Evolutionary conservation across 2,329 filamentous ascomycete species (phyloP).

Genomic region (Nothophoma quercina): DNA sequence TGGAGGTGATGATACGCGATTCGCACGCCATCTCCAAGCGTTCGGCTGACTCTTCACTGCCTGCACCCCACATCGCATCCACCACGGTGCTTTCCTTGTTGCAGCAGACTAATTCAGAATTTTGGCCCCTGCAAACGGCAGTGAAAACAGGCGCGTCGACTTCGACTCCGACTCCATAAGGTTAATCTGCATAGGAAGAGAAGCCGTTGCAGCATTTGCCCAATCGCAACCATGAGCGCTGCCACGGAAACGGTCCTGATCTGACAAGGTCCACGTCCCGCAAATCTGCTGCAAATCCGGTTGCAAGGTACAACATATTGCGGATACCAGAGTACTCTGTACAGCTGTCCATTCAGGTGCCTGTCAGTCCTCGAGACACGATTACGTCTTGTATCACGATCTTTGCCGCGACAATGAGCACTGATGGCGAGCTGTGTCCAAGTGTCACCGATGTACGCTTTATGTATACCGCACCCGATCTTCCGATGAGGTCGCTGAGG

Average conservation of each 20-base stretch:
- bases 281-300: slow-evolving; percentile 19
- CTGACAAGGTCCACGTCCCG: slow-evolving; percentile 36
- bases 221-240: slow-evolving; percentile 30
- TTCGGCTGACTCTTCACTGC: slow-evolving; percentile 35
- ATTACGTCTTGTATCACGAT: slow-evolving; percentile 26
- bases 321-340: slow-evolving; percentile 8
- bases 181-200: slow-evolving; percentile 29
- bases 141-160: slow-evolving; percentile 1
- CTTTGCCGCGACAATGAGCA: slow-evolving; percentile 28
- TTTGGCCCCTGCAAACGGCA: slow-evolving; percentile 23
- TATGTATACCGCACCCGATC: slow-evolving; percentile 22
- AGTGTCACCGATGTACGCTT: slow-evolving; percentile 23
- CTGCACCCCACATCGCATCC: slow-evolving; percentile 26
- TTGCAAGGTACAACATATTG: slow-evolving; percentile 8
- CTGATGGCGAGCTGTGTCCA: slow-evolving; percentile 26
- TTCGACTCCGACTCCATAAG: slow-evolving; percentile 30
- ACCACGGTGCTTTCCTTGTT: slow-evolving; percentile 26
- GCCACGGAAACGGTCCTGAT: slow-evolving; percentile 21
- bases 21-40: slow-evolving; percentile 45
- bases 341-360: slow-evolving; percentile 30
- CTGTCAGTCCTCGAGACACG: slow-evolving; percentile 26
- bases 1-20: slow-evolving; percentile 40
- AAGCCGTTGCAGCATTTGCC: slow-evolving; percentile 16
- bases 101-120: slow-evolving; percentile 18
- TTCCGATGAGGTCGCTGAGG: slow-evolving; percentile 31